Conservation (phyloP, 345 rosid species). For the Aurinia saxatilis region DNA sequence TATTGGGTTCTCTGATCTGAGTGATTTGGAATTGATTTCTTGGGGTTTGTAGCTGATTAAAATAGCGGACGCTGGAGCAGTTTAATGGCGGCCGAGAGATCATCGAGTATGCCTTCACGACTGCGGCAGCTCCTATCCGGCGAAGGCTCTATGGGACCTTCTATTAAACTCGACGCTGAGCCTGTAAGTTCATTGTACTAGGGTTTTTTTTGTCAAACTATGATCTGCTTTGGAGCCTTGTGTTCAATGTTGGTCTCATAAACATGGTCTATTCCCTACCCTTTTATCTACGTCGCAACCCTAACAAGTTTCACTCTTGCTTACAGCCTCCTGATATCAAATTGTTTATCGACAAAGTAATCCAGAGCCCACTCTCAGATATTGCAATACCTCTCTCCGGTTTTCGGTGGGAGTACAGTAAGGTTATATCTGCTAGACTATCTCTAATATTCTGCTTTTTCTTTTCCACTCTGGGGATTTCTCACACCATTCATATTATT, state of each 20-base stretch:
- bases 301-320: constrained; percentile 5
- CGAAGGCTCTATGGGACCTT: constrained; percentile 67
- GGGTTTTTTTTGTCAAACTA: too few species aligned
- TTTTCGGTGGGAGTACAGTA: constrained; percentile 82
- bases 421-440: constrained; percentile 38
- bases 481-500: constrained; percentile 26
- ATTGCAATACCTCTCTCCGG: constrained; percentile 97
- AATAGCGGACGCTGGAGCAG: constrained; percentile 33
- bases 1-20: constrained; percentile 14
- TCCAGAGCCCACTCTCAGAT: constrained; percentile 92
- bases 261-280: not conserved
- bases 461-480: not conserved
- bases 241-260: not conserved
- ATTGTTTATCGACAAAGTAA: constrained; percentile 88
- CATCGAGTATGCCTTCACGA: constrained; percentile 88
- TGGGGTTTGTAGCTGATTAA: constrained; percentile 24
- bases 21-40: constrained; percentile 8
- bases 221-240: too few species aligned
- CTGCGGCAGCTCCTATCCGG: constrained; percentile 86
- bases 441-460: not conserved
- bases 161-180: constrained; percentile 75
- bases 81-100: constrained; percentile 71
- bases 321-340: constrained; percentile 84
- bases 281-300: not conserved
- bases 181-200: too few species aligned